phyloP scores from a whole-genome alignment of 1,284 basidiomycete species.

The Pyrrhoderma lamaoense region DNA sequence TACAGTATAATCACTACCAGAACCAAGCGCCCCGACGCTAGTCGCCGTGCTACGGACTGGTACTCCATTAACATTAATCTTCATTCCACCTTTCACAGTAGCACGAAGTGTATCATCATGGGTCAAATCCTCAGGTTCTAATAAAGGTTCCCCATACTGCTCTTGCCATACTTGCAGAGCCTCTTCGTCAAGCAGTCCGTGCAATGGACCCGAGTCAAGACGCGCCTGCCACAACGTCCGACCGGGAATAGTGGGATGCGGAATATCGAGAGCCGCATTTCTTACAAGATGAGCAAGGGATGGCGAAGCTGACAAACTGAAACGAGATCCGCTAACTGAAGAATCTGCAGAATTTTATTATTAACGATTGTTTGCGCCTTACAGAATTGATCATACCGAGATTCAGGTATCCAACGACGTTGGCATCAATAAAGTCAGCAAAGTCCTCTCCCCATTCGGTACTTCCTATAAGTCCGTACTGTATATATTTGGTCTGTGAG shows the following conservation, averaged over 20 bases:
- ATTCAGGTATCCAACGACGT: slow-evolving; percentile 87
- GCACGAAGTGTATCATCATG: slow-evolving; percentile 13
- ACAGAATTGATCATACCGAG: slow-evolving; percentile 38
- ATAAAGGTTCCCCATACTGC: slow-evolving; percentile 22
- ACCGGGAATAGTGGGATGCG: slow-evolving; percentile 46
- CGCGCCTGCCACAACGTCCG: slow-evolving; percentile 63
- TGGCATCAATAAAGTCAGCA: slow-evolving; percentile 65
- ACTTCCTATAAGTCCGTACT: slow-evolving; percentile 80
- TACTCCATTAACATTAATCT: slow-evolving; percentile 20
- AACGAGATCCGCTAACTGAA: slow-evolving; percentile 55
- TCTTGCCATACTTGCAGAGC: slow-evolving; percentile 27
- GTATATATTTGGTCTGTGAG: not conserved
- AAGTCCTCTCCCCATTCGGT: slow-evolving; percentile 92
- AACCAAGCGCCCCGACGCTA: slow-evolving; percentile 37
- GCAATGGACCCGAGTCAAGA: slow-evolving; percentile 48
- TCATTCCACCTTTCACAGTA: slow-evolving; percentile 24
- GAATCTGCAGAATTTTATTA: slow-evolving; percentile 32
- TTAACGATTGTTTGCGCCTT: not conserved
- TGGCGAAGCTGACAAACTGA: slow-evolving; percentile 54
- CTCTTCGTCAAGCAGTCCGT: slow-evolving; percentile 22
- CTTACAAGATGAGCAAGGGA: slow-evolving; percentile 75
- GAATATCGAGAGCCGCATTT: slow-evolving; percentile 56
- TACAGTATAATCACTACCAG: slow-evolving; percentile 63
- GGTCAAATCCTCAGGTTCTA: slow-evolving; percentile 21
- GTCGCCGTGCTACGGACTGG: slow-evolving; percentile 5